A percentile compares a stretch with the other conserved stretches of the same genome.
Conservation (phyloP, 805 yeast genomes). For the Brettanomyces naardenensis region DNA sequence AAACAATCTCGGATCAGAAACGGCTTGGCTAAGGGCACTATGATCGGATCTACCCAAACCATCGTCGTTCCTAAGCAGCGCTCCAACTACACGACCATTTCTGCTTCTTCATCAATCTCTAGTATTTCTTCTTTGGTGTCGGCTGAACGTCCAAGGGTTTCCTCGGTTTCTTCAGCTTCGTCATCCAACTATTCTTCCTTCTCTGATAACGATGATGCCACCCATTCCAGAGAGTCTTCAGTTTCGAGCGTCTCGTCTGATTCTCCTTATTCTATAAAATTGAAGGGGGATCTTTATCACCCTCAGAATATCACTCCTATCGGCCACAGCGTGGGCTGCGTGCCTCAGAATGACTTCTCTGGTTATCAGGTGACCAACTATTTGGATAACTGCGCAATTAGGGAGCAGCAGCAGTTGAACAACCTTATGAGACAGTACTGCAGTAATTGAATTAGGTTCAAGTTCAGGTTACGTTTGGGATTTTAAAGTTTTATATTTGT, state of each 20-base stretch:
- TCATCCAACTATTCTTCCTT: too few relatives aligned
- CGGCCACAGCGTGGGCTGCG: slow-evolving; percentile 3
- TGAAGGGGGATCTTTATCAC: slow-evolving; percentile 5
- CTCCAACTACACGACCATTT: not conserved
- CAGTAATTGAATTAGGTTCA: slow-evolving; percentile 5
- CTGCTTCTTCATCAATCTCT: too few relatives aligned
- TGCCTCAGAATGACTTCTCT: not conserved
- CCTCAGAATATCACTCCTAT: not conserved
- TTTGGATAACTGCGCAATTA: slow-evolving; percentile 25
- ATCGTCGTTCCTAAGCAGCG: slow-evolving; percentile 11
- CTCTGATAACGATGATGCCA: slow-evolving; percentile 1
- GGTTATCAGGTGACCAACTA: slow-evolving; percentile 9
- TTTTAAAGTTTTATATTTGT: not conserved
- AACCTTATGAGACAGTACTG: slow-evolving; percentile 28
- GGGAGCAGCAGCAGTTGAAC: slow-evolving; percentile 27
- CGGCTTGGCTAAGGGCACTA: slow-evolving; percentile 21
- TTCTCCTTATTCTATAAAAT: not conserved
- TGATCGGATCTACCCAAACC: slow-evolving; percentile 23
- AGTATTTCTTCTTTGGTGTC: too few relatives aligned
- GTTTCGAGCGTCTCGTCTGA: slow-evolving; percentile 18
- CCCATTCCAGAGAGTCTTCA: slow-evolving; percentile 25
- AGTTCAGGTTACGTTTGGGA: not conserved
- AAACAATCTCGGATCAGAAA: slow-evolving; percentile 25
- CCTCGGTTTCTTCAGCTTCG: not conserved
- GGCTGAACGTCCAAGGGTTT: too few relatives aligned